Conservation (phyloP, 2,329 filamentous ascomycete genomes). For the Colletotrichum eremochloae region DNA sequence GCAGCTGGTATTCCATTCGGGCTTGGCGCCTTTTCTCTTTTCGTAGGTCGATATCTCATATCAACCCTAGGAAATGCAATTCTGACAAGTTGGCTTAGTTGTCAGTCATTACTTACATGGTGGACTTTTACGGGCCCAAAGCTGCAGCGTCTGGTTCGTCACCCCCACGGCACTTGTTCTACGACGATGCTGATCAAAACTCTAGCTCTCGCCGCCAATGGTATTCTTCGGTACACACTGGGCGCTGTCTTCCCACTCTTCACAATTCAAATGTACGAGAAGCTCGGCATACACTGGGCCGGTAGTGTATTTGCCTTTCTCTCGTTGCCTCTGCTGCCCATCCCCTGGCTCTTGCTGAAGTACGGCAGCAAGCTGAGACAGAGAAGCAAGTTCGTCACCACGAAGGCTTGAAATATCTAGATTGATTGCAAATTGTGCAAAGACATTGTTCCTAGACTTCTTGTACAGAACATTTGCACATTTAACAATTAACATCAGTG, state of each 20-base stretch:
- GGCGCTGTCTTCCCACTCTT: conserved; percentile 60
- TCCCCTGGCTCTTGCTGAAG: conserved; percentile 43
- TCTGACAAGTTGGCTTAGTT: background rate
- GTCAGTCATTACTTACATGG: conserved; percentile 42
- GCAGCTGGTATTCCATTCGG: conserved; percentile 43
- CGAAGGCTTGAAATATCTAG: too few relatives aligned
- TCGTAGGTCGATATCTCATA: background rate
- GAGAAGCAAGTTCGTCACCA: conserved; percentile 8
- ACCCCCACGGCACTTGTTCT: rapidly evolving
- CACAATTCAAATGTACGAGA: conserved; percentile 55
- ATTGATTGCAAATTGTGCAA: too few relatives aligned
- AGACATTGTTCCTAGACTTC: too few relatives aligned
- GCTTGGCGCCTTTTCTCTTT: background rate
- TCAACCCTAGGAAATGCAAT: rapidly evolving
- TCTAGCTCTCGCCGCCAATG: conserved; percentile 55
- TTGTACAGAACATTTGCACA: too few relatives aligned
- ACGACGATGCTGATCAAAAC: background rate
- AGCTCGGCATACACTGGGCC: conserved; percentile 54
- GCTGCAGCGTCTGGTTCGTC: conserved; percentile 40
- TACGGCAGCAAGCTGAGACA: conserved; percentile 18
- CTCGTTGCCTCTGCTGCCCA: conserved; percentile 40
- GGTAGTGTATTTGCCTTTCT: conserved; percentile 44
- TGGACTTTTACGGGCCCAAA: conserved; percentile 43
- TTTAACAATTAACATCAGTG: too few relatives aligned
- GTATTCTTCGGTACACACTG: conserved; percentile 57